These are phyloP conservation scores for Acanthamoeba royreba DNA, from an alignment of 208 protist species.

Conservation along the genomic window DNA sequence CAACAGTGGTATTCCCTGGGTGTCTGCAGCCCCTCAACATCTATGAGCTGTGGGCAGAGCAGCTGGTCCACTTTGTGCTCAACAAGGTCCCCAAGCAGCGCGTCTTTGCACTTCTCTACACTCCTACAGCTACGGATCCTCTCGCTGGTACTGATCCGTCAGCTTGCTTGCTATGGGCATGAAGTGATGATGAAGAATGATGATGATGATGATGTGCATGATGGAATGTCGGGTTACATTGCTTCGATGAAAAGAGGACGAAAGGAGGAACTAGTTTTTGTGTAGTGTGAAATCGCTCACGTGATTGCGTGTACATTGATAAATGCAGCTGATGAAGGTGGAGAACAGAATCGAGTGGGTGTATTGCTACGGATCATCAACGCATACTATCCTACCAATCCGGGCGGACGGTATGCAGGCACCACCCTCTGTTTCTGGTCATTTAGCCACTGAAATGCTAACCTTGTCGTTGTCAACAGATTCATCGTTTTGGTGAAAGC, in stretches of 20 bases:
- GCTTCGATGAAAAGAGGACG: too few species aligned
- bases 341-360: background rate
- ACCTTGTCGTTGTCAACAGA: background rate
- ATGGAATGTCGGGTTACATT: too few species aligned
- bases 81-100: background rate
- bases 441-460: background rate
- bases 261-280: too few species aligned
- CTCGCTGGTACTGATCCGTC: background rate
- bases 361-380: background rate
- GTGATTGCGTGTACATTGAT: background rate
- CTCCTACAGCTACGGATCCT: background rate
- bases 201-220: too few species aligned
- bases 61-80: background rate
- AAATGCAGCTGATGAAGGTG: background rate
- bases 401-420: background rate
- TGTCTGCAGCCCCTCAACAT: conserved; percentile 32
- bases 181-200: too few species aligned
- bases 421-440: background rate
- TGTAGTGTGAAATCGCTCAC: background rate
- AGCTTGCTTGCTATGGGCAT: background rate
- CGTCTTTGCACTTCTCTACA: background rate
- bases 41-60: background rate
- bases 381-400: background rate
- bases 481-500: background rate
- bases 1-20: background rate